Percentiles rank a stretch among this genome's conserved stretches.
Evolutionary conservation across 2,329 filamentous ascomycete genomes (phyloP).

Genomic region (Trichoderma atrobrunneum): DNA sequence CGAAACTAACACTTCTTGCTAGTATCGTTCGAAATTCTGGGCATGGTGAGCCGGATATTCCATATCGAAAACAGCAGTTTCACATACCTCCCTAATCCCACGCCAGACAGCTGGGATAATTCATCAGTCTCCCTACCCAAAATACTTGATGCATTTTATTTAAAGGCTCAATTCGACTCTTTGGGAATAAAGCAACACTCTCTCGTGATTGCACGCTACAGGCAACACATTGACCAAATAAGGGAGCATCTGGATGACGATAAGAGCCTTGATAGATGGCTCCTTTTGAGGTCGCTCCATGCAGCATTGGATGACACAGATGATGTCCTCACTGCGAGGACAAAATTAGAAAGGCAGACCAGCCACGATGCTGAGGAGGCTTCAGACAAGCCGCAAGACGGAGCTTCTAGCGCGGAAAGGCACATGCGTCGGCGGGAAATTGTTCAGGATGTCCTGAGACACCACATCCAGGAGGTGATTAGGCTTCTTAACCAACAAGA

Average conservation of each 20-base stretch:
- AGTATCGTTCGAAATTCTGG: constrained; percentile 58
- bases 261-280: constrained; percentile 29
- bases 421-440: constrained; percentile 33
- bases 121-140: constrained; percentile 44
- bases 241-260: constrained; percentile 25
- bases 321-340: constrained; percentile 39
- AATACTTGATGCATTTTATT: constrained; percentile 40
- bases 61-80: constrained; percentile 50
- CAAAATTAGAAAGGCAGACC: constrained; percentile 18
- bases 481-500: constrained; percentile 43
- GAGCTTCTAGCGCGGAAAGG: neutral
- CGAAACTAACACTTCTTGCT: constrained; percentile 18
- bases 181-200: constrained; percentile 23
- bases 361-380: neutral
- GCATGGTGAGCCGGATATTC: constrained; percentile 53
- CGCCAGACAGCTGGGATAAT: constrained; percentile 52
- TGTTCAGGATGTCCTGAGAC: constrained; percentile 47
- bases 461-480: constrained; percentile 50
- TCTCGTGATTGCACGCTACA: constrained; percentile 27
- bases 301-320: constrained; percentile 43
- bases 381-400: neutral
- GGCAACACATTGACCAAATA: constrained; percentile 28
- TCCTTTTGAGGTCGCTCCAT: constrained; percentile 40
- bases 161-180: constrained; percentile 28
- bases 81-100: constrained; percentile 57